Conservation (phyloP, 345 rosid species). For the Passiflora organensis region DNA sequence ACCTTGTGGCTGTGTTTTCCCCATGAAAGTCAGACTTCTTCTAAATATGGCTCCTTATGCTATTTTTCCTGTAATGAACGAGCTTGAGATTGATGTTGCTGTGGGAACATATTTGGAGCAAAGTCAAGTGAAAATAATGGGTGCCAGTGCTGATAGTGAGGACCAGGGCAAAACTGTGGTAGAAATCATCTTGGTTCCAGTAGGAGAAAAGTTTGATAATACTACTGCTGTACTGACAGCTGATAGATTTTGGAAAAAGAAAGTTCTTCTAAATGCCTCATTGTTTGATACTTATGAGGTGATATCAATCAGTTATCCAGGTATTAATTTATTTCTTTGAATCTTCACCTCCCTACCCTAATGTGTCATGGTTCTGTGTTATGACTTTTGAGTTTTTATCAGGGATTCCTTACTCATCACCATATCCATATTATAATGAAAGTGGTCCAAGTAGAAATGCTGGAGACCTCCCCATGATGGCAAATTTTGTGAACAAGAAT, state of each 20-base stretch:
- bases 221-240: constrained; percentile 83
- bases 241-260: constrained; percentile 67
- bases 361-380: constrained; percentile 13
- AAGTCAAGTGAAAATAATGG: constrained; percentile 98
- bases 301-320: constrained; percentile 72
- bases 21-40: constrained; percentile 91
- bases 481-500: constrained; percentile 53
- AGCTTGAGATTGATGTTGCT: constrained; percentile 95
- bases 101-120: constrained; percentile 87
- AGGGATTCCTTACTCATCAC: constrained; percentile 87
- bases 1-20: constrained; percentile 95
- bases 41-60: constrained; percentile 71
- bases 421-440: constrained; percentile 46
- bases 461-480: constrained; percentile 70
- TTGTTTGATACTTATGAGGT: constrained; percentile 84
- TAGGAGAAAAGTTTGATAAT: constrained; percentile 96
- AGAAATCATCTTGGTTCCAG: constrained; percentile 88
- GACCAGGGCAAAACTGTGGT: constrained; percentile 83
- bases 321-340: constrained; percentile 34
- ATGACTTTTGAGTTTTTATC: constrained; percentile 21
- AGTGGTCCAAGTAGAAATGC: constrained; percentile 62
- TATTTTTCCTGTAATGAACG: constrained; percentile 79
- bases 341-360: constrained; percentile 9
- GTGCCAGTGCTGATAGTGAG: constrained; percentile 87
- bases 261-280: constrained; percentile 65